phyloP scores from a whole-genome alignment of 2,329 filamentous ascomycete species.

The Colletotrichum camelliae region DNA sequence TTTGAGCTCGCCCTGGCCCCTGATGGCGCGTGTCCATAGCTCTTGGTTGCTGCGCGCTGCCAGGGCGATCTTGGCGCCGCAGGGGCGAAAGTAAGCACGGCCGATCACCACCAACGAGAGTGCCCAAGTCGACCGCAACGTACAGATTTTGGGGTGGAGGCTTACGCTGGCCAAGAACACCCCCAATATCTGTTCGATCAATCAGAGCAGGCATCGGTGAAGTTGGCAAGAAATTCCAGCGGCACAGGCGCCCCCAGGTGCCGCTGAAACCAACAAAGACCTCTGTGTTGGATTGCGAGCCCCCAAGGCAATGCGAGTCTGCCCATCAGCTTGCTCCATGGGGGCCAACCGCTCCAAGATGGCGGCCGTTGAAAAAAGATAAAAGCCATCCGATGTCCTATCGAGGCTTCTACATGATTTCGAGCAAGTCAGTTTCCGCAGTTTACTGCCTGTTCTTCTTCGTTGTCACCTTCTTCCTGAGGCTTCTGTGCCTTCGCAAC shows the following conservation, averaged over 20 bases:
- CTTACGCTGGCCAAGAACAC: neutral
- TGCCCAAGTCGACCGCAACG: neutral
- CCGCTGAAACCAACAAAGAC: neutral
- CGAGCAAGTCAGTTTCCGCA: neutral
- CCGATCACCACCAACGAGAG: neutral
- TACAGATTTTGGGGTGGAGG: neutral
- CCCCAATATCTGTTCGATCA: neutral
- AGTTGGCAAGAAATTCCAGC: neutral
- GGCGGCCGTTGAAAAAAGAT: neutral
- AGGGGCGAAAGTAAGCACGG: neutral
- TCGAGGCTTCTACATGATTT: neutral
- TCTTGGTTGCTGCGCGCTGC: neutral
- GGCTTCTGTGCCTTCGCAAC: neutral
- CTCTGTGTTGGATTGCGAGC: neutral
- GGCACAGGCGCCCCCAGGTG: neutral
- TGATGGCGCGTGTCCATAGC: neutral
- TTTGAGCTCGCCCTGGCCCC: neutral
- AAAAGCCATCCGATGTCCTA: neutral
- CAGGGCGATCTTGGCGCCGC: neutral
- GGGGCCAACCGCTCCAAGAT: neutral
- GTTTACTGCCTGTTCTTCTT: no score
- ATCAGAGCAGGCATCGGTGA: neutral
- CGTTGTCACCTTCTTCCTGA: neutral
- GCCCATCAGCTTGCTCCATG: neutral
- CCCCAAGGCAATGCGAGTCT: neutral